phyloP scores from a whole-genome alignment of 2,329 filamentous ascomycete genomes.

The Dactylella cylindrospora region DNA sequence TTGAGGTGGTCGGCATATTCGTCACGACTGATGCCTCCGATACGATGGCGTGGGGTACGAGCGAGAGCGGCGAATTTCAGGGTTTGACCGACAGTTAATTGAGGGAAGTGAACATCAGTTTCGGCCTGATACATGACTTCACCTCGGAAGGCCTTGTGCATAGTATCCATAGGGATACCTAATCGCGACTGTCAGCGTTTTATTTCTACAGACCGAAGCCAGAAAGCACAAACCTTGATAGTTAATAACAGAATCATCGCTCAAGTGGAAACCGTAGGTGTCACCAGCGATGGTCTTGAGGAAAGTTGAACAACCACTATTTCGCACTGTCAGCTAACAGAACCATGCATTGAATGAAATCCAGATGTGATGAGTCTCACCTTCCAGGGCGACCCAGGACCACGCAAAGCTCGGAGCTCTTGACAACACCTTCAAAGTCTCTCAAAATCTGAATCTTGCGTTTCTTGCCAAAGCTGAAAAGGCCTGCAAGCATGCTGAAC shows the following conservation, averaged over 20 bases:
- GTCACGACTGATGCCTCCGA: constrained; percentile 63
- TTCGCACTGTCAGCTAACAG: constrained; percentile 45
- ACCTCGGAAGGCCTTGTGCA: constrained; percentile 65
- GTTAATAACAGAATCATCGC: constrained; percentile 72
- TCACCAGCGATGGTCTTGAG: constrained; percentile 74
- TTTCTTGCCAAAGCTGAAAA: constrained; percentile 52
- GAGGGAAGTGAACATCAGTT: constrained; percentile 70
- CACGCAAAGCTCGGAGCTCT: constrained; percentile 73
- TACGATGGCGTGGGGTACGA: constrained; percentile 66
- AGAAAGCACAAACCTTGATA: constrained; percentile 64
- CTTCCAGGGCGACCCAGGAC: constrained; percentile 69
- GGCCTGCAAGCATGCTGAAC: constrained; percentile 47
- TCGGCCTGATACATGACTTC: constrained; percentile 78
- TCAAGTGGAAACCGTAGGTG: constrained; percentile 75
- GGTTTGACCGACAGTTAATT: constrained; percentile 74
- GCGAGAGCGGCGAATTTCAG: constrained; percentile 71
- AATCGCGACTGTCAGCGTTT: background rate
- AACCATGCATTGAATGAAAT: background rate
- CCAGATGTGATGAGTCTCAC: constrained; percentile 23
- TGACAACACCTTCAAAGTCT: constrained; percentile 65
- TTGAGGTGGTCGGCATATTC: constrained; percentile 66
- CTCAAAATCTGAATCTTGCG: constrained; percentile 63
- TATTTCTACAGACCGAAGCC: background rate
- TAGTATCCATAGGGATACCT: constrained; percentile 52
- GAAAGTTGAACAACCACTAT: constrained; percentile 74